Evolutionary conservation across 169 alveolate genomes (phyloP).

Genomic region (Babesia caballi): DNA sequence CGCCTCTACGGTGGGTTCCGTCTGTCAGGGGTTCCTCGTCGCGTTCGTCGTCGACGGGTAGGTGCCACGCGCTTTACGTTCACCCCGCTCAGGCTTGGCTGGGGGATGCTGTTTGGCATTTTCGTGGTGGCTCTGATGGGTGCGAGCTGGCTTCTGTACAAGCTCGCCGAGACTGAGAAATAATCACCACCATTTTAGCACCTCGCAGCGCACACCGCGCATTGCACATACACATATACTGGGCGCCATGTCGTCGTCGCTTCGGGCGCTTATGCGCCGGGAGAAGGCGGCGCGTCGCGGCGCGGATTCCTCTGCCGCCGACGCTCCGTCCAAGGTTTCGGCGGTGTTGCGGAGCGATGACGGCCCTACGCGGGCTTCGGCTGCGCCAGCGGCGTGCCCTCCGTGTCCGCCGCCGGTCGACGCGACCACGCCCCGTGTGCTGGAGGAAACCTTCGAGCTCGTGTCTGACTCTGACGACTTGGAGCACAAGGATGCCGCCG

Average conservation of each 20-base stretch:
- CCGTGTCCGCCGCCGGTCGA: neutral
- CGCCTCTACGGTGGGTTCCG: slow-evolving; percentile 34
- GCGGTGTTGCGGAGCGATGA: neutral
- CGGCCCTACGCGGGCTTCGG: too few species aligned
- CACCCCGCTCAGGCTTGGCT: slow-evolving; percentile 34
- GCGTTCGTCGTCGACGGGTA: slow-evolving; percentile 54
- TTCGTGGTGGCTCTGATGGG: slow-evolving; percentile 21
- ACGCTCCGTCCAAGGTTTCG: neutral
- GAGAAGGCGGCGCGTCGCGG: slow-evolving; percentile 63
- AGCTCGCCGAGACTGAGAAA: slow-evolving; percentile 30
- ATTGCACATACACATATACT: too few species aligned
- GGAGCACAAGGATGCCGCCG: neutral
- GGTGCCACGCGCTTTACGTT: neutral
- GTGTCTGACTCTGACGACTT: slow-evolving; percentile 23
- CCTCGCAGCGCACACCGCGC: too few species aligned
- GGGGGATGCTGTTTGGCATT: slow-evolving; percentile 31
- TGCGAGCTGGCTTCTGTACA: slow-evolving; percentile 40
- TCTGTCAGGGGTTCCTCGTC: slow-evolving; percentile 53
- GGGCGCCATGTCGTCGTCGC: slow-evolving; percentile 31
- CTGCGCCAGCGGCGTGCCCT: neutral
- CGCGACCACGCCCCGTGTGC: neutral
- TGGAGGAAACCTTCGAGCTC: slow-evolving; percentile 22
- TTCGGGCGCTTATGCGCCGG: slow-evolving; percentile 63
- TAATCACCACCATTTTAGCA: too few species aligned
- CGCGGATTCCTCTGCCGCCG: neutral